A percentile compares a stretch with the other conserved stretches of the same genome.
Conservation (phyloP, 345 rosid species). For the Syzygium aqueum region DNA sequence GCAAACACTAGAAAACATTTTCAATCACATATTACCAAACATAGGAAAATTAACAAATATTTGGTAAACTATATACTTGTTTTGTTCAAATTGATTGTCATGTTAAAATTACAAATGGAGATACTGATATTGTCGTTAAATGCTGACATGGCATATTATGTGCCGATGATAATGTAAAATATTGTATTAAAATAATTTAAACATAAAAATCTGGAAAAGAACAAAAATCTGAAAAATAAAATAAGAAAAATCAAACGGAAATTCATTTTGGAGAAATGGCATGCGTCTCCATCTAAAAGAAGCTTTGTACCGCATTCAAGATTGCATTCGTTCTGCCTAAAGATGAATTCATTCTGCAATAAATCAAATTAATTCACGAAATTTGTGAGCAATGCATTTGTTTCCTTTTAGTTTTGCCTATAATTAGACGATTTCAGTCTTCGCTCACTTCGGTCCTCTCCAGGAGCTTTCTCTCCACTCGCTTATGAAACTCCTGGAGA, state of each 20-base stretch:
- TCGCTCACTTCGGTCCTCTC: background rate
- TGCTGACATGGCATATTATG: background rate
- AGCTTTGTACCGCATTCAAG: background rate
- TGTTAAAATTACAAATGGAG: too few species aligned
- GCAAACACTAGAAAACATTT: too few species aligned
- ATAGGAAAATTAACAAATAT: too few species aligned
- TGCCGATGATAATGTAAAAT: too few species aligned
- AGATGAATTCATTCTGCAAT: background rate
- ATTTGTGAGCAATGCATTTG: background rate
- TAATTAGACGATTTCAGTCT: background rate
- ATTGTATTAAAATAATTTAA: too few species aligned
- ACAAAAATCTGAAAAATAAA: too few species aligned
- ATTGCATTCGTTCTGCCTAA: background rate
- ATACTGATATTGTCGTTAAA: background rate
- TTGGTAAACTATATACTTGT: too few species aligned
- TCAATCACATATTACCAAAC: too few species aligned
- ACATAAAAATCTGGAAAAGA: too few species aligned
- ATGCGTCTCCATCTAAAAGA: background rate
- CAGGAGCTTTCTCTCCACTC: too few species aligned
- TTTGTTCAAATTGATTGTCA: too few species aligned
- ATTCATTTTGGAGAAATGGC: background rate
- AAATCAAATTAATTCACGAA: background rate
- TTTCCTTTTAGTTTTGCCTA: rapidly evolving
- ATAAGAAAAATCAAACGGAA: too few species aligned
- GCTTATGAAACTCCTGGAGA: rapidly evolving